These are phyloP conservation scores for Ulvella scutata DNA, from an alignment of 139 green algal species.

Conservation along the genomic window DNA sequence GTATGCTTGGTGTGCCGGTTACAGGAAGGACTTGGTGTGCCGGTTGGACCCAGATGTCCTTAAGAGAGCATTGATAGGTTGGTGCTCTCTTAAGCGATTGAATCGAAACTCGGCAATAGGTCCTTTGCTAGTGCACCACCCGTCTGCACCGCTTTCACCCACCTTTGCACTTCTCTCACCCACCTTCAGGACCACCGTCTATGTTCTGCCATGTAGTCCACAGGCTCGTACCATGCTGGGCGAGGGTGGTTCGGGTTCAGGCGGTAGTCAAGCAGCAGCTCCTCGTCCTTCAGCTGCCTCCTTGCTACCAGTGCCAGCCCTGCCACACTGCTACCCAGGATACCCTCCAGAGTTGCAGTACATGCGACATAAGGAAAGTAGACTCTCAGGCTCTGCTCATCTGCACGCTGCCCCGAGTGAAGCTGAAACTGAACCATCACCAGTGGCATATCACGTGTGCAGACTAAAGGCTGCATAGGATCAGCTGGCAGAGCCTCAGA, in stretches of 20 bases:
- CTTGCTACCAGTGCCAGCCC: constrained; percentile 43
- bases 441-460: background rate
- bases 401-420: background rate
- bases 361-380: background rate
- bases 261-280: constrained; percentile 66
- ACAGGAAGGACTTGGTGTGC: too few species aligned
- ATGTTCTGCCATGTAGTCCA: constrained; percentile 41
- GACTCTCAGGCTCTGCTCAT: background rate
- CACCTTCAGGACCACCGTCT: constrained; percentile 33
- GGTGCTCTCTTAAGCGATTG: too few species aligned
- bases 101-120: too few species aligned
- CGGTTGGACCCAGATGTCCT: too few species aligned
- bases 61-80: too few species aligned
- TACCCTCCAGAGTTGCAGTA: background rate
- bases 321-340: constrained; percentile 1
- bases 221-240: constrained; percentile 46
- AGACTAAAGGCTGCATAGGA: background rate
- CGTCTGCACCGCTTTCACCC: too few species aligned
- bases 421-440: background rate
- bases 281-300: constrained; percentile 23
- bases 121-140: too few species aligned
- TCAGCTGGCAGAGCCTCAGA: background rate
- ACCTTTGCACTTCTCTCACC: too few species aligned
- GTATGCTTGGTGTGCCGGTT: too few species aligned
- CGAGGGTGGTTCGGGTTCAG: constrained; percentile 24